Conservation (phyloP, 306 rosid species). For the Urtica urens region DNA sequence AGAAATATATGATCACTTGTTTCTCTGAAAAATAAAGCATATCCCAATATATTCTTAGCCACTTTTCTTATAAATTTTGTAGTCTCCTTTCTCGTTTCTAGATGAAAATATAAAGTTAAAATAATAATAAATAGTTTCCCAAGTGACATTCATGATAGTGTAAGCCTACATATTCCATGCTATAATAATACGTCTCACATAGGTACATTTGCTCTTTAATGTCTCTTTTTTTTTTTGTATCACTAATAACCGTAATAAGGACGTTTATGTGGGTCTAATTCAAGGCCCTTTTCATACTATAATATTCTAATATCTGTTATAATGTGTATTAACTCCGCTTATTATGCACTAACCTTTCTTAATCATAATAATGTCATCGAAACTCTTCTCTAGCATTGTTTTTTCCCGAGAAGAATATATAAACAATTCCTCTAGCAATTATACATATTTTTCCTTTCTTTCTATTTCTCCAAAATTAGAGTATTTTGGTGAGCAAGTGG, state of each 20-base stretch:
- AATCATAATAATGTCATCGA: too few species aligned
- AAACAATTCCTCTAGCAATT: too few species aligned
- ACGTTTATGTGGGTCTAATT: constrained; percentile 25
- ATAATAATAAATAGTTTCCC: too few species aligned
- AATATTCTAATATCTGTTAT: constrained; percentile 16
- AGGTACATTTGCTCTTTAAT: constrained; percentile 16
- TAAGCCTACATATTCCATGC: not conserved
- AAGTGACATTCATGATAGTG: too few species aligned
- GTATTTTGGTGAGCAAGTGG: too few species aligned
- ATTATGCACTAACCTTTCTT: too few species aligned
- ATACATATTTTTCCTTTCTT: too few species aligned
- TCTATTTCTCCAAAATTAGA: too few species aligned
- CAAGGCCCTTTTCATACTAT: constrained; percentile 18
- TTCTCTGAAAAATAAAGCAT: not conserved
- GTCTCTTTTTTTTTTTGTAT: constrained; percentile 37
- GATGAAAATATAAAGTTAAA: too few species aligned
- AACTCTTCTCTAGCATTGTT: too few species aligned
- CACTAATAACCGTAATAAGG: not conserved
- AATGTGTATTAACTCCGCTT: too few species aligned
- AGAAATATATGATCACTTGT: constrained; percentile 1
- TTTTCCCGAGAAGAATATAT: too few species aligned
- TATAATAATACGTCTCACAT: not conserved
- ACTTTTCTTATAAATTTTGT: not conserved
- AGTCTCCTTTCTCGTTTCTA: not conserved
- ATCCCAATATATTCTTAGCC: not conserved